Evolutionary conservation across 352 stramenopile genomes (phyloP).

Genomic region (Pythium rishiriense): DNA sequence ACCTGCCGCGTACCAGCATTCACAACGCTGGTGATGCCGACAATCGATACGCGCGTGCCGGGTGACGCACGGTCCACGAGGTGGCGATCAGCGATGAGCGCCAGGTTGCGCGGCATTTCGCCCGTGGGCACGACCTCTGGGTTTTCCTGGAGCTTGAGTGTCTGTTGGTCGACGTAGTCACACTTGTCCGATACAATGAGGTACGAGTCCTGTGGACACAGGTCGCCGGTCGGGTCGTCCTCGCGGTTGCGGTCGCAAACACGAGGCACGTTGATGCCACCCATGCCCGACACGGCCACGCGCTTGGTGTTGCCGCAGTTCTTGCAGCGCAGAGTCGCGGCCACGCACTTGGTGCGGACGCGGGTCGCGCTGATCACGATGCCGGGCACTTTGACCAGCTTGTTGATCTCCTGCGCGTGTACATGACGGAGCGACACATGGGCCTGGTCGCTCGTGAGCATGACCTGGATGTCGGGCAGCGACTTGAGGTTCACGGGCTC

Average conservation of each 20-base stretch:
- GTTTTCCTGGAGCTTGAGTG: constrained; percentile 97
- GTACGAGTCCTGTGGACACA: constrained; percentile 91
- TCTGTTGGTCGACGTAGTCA: constrained; percentile 98
- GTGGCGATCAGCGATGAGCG: constrained; percentile 94
- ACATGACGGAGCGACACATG: constrained; percentile 74
- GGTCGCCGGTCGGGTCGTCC: constrained; percentile 46
- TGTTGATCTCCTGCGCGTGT: constrained; percentile 89
- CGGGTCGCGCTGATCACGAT: constrained; percentile 97
- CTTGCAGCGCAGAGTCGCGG: constrained; percentile 91
- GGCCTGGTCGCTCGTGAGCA: constrained; percentile 81
- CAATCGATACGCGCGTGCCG: constrained; percentile 94
- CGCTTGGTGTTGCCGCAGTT: constrained; percentile 78
- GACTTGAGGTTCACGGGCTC: constrained; percentile 33
- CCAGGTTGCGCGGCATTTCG: constrained; percentile 97
- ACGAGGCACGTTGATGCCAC: constrained; percentile 80
- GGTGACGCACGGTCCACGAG: constrained; percentile 95
- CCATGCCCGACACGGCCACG: constrained; percentile 59
- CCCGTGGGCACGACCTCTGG: constrained; percentile 97
- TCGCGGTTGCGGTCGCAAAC: constrained; percentile 78
- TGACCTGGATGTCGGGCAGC: constrained; percentile 78
- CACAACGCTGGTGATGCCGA: constrained; percentile 96
- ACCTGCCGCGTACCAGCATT: constrained; percentile 75
- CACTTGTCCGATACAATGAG: constrained; percentile 93
- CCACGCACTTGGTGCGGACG: constrained; percentile 92
- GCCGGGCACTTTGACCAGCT: constrained; percentile 91